Base-by-base conservation (phyloP, 441 rosid genomes). In the Viola pubescens region DNA sequence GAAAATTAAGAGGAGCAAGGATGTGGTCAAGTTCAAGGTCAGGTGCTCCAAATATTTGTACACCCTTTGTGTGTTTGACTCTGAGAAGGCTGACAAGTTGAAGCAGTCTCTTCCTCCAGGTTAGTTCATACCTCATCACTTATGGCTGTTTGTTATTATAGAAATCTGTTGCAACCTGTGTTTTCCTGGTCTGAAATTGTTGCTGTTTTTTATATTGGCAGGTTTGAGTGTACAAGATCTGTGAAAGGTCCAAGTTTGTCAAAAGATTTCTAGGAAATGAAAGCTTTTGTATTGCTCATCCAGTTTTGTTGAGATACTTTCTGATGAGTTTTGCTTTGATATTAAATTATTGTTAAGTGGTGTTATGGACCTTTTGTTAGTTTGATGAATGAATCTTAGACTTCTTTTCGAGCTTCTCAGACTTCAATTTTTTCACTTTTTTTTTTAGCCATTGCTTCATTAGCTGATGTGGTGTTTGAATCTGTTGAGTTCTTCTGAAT, bases 81-180 rank as follows among this genome's bases (percentile, higher is more conserved):
- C 78, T 0, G 94, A 86, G 75, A 89, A 86, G 74, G 96, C 96
- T 0, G 91, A 86, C 68, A 89, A 89, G 77, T 80, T 86, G 78
- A 86, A 82, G 81, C 96, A 86, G 57, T 86, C 96, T 65, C 91
- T 89, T 66, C 94, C 96, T 58, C 96, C 96, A 77, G 92, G 95
- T 84, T 51, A 42, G 4, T 37, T 48, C 7, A 9, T 48, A 48
- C 38, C 48, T 5, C 49, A 4, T 46, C 4, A 9, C n/a, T 4
- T 4, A 46, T 38, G 2, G 39, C 3, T 11, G 9, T 54, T 4
- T 0, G 2, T 53, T 4, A 34, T 46, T 12, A 8, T 46, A 9
- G 9, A 46, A 46, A 9, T 9, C 2, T 6, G 13, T 43, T 0
- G 4, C 8, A 8, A 3, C 11, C 0, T 46, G 49, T 4, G 11